Base-by-base conservation (phyloP, 768 basidiomycete species). In the Phaeotremella fagi region DNA sequence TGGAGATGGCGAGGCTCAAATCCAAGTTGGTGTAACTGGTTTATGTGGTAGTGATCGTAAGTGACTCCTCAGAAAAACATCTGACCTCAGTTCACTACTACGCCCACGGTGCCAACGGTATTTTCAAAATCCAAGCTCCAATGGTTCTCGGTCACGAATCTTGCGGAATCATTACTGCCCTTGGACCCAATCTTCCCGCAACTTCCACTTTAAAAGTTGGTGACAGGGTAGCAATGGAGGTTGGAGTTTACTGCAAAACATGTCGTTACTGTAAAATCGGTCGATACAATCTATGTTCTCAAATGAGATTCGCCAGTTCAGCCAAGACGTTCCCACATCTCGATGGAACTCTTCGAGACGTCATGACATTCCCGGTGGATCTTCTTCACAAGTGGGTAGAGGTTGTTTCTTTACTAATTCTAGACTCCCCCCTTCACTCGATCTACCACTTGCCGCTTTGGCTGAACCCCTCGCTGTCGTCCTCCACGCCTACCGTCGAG, bases 381-480 rank as follows among this genome's bases (percentile, higher is more conserved):
- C 82, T 88, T 50, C 81, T 92, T 46, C 87, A 92, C 75, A 87
- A 88, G 88, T 91, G 74, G 73, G 88, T 82, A 15, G 9, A 15
- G 23, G 45, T 23, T 26, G 2, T 42, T 41, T 22, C 11, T 41
- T 41, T 20, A 14, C 50, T 51, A 55, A 44, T 22, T 58, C 42
- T 45, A 69, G 72, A 60, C 57, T 95, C 22, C 88, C 91, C 22
- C 83, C 88, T 60, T 77, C 73, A 62, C 82, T 84, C 71, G 79
- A 85, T 31, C 88, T 83, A 66, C 86, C 90, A 59, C 81, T 83
- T 61, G 92, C 87, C 18, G 84, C 91, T 4, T 81, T 97, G 54
- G 90, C 91, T 7, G 94, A 98, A 72, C 94, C 94, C 23, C 85
- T 98, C 54, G 89, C 88, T 41, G 94, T 98, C 63, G 80, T 92